These are phyloP conservation scores for Pleoardoris graminearum DNA, from an alignment of 2,329 filamentous ascomycete genomes.

Conservation along the genomic window DNA sequence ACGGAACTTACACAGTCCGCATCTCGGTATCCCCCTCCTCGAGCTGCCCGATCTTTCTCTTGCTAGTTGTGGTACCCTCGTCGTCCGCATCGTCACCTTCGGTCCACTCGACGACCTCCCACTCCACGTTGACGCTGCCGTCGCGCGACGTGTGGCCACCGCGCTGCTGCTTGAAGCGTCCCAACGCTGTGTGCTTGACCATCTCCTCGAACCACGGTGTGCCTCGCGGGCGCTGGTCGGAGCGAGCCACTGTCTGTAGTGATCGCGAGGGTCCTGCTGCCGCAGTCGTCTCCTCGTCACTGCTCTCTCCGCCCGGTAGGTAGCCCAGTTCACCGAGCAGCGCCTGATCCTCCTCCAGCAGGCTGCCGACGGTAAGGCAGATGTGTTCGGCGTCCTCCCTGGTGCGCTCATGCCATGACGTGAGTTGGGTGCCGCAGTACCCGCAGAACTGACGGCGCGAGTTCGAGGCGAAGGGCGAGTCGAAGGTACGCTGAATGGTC, in stretches of 20 bases:
- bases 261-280: conserved; percentile 17
- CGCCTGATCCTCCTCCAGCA: conserved; percentile 70
- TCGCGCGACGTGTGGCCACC: conserved; percentile 65
- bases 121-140: conserved; percentile 70
- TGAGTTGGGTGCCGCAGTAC: conserved; percentile 84
- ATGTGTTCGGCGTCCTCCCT: conserved; percentile 74
- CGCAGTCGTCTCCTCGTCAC: conserved; percentile 30
- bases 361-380: conserved; percentile 77
- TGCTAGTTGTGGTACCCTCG: conserved; percentile 32
- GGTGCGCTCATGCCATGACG: conserved; percentile 79
- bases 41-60: conserved; percentile 42
- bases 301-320: conserved; percentile 55
- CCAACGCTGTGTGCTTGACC: conserved; percentile 74
- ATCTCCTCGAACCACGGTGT: conserved; percentile 86
- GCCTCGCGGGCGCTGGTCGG: conserved; percentile 50
- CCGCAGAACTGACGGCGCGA: conserved; percentile 83
- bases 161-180: conserved; percentile 65
- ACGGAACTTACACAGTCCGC: conserved; percentile 26
- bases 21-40: conserved; percentile 37
- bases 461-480: conserved; percentile 50
- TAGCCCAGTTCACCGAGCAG: conserved; percentile 74
- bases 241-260: conserved; percentile 19
- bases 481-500: conserved; percentile 52
- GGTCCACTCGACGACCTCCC: conserved; percentile 77
- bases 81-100: conserved; percentile 46